A percentile compares a stretch with the other conserved stretches of the same genome.
These are phyloP conservation scores for Aspergillus steynii DNA, from an alignment of 495 filamentous ascomycete species.

Conservation along the genomic window DNA sequence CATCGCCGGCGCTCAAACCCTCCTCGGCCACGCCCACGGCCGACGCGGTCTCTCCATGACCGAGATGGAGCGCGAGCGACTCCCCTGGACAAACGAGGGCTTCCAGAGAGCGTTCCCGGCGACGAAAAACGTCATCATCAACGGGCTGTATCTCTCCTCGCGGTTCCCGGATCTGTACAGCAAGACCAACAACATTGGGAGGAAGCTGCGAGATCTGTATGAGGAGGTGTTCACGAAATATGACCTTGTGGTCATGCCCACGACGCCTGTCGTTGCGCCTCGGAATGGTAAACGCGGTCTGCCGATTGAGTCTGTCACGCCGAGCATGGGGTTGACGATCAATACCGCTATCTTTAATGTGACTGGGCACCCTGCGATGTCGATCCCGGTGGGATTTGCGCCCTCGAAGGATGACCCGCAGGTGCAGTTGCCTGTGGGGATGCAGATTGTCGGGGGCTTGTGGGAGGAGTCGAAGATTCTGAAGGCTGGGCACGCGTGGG, in stretches of 20 bases:
- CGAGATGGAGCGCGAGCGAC: conserved; percentile 34
- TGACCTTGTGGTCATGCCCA: conserved; percentile 53
- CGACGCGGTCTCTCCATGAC: conserved; percentile 40
- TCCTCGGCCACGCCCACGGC: conserved; percentile 40
- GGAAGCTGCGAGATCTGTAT: conserved; percentile 44
- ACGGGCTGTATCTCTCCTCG: conserved; percentile 40
- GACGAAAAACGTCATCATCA: conserved; percentile 45
- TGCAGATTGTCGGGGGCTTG: conserved; percentile 57
- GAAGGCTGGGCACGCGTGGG: conserved; percentile 53
- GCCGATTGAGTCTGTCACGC: conserved; percentile 40
- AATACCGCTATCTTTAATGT: conserved; percentile 60
- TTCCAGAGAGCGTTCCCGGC: conserved; percentile 39
- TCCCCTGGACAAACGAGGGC: conserved; percentile 33
- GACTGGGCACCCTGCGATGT: conserved; percentile 59
- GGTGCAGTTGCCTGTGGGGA: conserved; percentile 54
- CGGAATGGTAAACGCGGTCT: conserved; percentile 35
- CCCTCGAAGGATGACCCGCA: conserved; percentile 40
- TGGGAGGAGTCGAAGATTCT: conserved; percentile 44
- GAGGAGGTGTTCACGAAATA: conserved; percentile 40
- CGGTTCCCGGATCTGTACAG: conserved; percentile 41
- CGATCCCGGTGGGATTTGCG: conserved; percentile 54
- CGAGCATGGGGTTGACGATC: conserved; percentile 46
- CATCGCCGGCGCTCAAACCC: conserved; percentile 41
- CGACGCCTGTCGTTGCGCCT: conserved; percentile 41
- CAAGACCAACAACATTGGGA: conserved; percentile 44